A percentile compares a stretch with the other conserved stretches of the same genome.
phyloP scores from a whole-genome alignment of 2,329 filamentous ascomycete genomes.

The Ramularia endophylla region DNA sequence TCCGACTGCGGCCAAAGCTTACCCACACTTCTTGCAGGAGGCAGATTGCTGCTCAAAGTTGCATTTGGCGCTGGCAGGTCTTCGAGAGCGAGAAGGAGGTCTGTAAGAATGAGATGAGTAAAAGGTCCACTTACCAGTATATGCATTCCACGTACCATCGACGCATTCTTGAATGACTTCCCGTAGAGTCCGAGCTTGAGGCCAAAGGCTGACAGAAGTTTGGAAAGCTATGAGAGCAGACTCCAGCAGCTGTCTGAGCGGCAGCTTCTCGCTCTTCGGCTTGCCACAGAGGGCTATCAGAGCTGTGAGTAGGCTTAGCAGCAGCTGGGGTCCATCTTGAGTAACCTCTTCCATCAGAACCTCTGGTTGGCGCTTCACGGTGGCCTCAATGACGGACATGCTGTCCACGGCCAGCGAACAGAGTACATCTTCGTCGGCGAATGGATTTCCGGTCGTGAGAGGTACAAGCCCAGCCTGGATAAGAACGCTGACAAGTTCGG shows the following conservation, averaged over 20 bases:
- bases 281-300: constrained; percentile 44
- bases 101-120: constrained; percentile 32
- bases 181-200: constrained; percentile 29
- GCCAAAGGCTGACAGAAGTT: constrained; percentile 32
- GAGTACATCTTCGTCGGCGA: constrained; percentile 52
- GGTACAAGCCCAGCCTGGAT: constrained; percentile 70
- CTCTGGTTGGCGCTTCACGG: constrained; percentile 66
- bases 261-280: constrained; percentile 37
- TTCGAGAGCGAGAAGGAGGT: constrained; percentile 41
- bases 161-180: constrained; percentile 37
- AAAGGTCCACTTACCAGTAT: constrained; percentile 19
- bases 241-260: constrained; percentile 35
- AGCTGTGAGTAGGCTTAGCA: constrained; percentile 50
- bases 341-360: constrained; percentile 47
- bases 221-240: constrained; percentile 33
- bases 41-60: constrained; percentile 30
- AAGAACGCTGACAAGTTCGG: constrained; percentile 80
- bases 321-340: constrained; percentile 42
- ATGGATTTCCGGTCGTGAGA: constrained; percentile 62
- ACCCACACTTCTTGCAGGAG: constrained; percentile 35
- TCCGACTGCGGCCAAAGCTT: constrained; percentile 36
- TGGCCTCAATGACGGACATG: constrained; percentile 68
- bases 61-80: constrained; percentile 10
- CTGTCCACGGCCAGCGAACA: constrained; percentile 62
- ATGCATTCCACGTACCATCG: constrained; percentile 30